Base-by-base conservation (phyloP, 2,329 filamentous ascomycete species). In the Fragosphaeria purpurea region DNA sequence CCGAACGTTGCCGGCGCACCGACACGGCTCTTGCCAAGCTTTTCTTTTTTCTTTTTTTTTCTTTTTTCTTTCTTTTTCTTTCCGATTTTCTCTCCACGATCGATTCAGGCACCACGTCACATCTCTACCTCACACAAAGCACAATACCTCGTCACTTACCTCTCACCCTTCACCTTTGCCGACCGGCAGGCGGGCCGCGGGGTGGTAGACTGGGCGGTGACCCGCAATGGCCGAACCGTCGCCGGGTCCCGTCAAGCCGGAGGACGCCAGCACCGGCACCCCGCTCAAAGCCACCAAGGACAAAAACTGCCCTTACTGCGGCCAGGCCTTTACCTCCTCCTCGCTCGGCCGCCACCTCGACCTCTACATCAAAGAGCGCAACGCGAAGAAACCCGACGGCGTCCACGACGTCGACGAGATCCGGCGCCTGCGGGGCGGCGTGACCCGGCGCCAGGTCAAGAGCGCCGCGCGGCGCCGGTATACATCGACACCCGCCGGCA, bases 291-390 rank as follows among this genome's bases (percentile, higher is more conserved):
- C 85, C 12, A 67, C 76, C 53, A 97, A 97, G 68, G 90, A 97
- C 70, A 88, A 87, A 63, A 83, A 75, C 56, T 96, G 91, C 65
- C 86, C 84, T 38, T 97, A 88, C 70, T 97, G 91, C 66, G 76
- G 82, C 44, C 88, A 95, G 66, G 76, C 85, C 6, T 97, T 96
- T 64, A 96, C 91, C 12, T 96, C 90, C 1, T 95, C 89, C 12
- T 95, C 88, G 3, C 80, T 97, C 48, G 91, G 91, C 46, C 85
- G 91, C 44, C 91, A 97, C 68, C 82, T 96, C 58, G 91, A 97
- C 65, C 79, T 95, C 40, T 96, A 94, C 66, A 90, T 96, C 61
- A 90, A 89, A 63, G 85, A 89, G 53, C 94, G 89, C 70, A 96
- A 96, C 65, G 88, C 91, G 1, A 93, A 90, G 67, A 77, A 83